Base-by-base conservation (phyloP, 2,329 filamentous ascomycete species). In the Coniochaeta sp. region DNA sequence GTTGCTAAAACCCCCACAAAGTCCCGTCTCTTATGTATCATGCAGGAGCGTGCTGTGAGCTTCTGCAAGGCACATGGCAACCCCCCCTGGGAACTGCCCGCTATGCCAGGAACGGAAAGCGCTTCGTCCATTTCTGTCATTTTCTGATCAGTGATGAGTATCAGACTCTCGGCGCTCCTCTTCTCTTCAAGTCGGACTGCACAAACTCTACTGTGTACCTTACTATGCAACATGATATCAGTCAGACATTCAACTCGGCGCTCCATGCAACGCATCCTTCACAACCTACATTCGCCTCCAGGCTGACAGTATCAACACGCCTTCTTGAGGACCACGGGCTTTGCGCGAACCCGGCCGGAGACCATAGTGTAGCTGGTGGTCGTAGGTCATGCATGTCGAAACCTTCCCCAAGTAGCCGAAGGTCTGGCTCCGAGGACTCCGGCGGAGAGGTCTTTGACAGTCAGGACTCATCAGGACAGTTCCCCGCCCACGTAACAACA, bases 1-100 rank as follows among this genome's bases (percentile, higher is more conserved):
- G n/a, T n/a, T 52, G 47, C 47, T 52, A n/a, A 52, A 52, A 52
- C 22, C 47, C 47, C 47, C 47, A 52, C 47, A 52, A 52, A 30
- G 19, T 2, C 24, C 2, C n/a, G n/a, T n/a, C n/a, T n/a, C n/a
- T n/a, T n/a, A 26, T 52, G 47, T 52, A 26, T 30, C 47, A 52
- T 52, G 47, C 47, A 52, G 47, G 47, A 52, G 47, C 47, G 30
- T 24, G 47, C 47, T 30, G 24, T 16, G 24, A 52, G 47, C 47
- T 28, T 52, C 47, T 52, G 47, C 47, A 52, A 52, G 47, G 47
- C 47, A 52, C 47, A 30, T 12, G 47, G 47, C 26, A 24, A 47
- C 40, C 19, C 22, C 47, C 22, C n/a, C 30, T 4, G 6, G 22
- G 42, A n/a, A 30, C 42, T n/a, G 8, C n/a, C 8, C 22, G 10